Conservation (phyloP, 2,329 filamentous ascomycete genomes). For the Fusarium solani-melongenae region DNA sequence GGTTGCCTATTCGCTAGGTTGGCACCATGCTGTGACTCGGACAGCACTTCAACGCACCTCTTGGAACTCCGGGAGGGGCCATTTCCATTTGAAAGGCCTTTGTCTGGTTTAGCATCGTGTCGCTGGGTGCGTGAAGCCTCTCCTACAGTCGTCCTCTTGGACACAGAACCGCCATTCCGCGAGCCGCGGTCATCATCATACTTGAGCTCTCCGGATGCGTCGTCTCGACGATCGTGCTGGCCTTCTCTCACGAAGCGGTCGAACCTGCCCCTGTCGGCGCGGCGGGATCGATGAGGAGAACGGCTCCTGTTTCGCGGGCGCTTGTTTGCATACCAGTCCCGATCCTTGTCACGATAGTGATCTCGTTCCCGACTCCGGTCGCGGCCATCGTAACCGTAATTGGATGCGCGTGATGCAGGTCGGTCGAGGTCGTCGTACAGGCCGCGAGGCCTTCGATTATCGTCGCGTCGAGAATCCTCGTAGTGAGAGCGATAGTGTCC, state of each 20-base stretch:
- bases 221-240: conserved; percentile 41
- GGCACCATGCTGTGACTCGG: conserved; percentile 1
- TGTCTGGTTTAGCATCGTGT: conserved; percentile 75
- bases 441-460: conserved; percentile 58
- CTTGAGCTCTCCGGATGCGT: conserved; percentile 44
- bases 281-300: conserved; percentile 58
- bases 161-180: conserved; percentile 67
- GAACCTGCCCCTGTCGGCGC: conserved; percentile 50
- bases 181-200: conserved; percentile 57
- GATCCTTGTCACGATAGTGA: conserved; percentile 54
- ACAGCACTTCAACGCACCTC: conserved; percentile 24
- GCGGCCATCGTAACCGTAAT: conserved; percentile 61
- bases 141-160: conserved; percentile 71
- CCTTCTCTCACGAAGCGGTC: conserved; percentile 48
- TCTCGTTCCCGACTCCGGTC: conserved; percentile 51
- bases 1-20: conserved; percentile 23
- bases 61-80: conserved; percentile 21
- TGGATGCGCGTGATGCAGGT: conserved; percentile 55
- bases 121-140: conserved; percentile 68
- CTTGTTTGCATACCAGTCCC: conserved; percentile 63
- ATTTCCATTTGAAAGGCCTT: conserved; percentile 55
- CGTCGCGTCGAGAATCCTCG: conserved; percentile 65
- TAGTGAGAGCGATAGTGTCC: conserved; percentile 71
- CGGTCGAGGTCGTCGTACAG: conserved; percentile 70
- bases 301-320: conserved; percentile 66